These are phyloP conservation scores for Vicia sativa DNA, from an alignment of 306 rosid species.

Conservation along the genomic window DNA sequence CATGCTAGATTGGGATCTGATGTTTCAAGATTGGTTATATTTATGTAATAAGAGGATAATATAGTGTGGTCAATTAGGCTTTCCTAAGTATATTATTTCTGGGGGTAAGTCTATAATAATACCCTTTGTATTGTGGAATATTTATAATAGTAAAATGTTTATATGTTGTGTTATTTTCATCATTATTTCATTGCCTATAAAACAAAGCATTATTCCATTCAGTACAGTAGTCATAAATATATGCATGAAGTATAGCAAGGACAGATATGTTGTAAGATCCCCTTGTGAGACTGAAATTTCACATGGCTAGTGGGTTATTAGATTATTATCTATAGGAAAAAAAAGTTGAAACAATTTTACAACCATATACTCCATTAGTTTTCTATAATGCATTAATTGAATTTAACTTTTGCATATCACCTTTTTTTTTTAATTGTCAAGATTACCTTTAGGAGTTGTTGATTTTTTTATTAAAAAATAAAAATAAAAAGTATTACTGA, in stretches of 20 bases:
- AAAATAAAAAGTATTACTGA: too few species aligned
- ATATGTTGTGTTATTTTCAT: neutral
- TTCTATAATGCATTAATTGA: neutral
- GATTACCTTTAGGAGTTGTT: too few species aligned
- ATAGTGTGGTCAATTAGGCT: conserved; percentile 37
- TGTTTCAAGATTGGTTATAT: conserved; percentile 31
- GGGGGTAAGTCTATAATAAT: conserved; percentile 4
- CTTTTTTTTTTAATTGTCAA: neutral
- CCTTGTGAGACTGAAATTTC: neutral
- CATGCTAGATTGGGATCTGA: conserved; percentile 36
- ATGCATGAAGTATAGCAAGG: neutral
- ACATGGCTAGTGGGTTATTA: neutral
- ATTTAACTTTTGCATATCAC: neutral
- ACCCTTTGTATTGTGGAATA: conserved; percentile 26
- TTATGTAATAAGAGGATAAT: conserved; percentile 33
- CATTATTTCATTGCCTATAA: neutral
- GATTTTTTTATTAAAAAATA: neutral
- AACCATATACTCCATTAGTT: neutral
- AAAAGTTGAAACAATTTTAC: neutral
- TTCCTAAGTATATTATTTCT: conserved; percentile 18
- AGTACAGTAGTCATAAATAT: neutral
- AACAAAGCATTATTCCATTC: neutral
- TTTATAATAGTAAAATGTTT: conserved; percentile 2
- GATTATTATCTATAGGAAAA: neutral
- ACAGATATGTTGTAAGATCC: neutral